phyloP scores from a whole-genome alignment of 352 stramenopile genomes.

The Phytopythium chamaehyphon region DNA sequence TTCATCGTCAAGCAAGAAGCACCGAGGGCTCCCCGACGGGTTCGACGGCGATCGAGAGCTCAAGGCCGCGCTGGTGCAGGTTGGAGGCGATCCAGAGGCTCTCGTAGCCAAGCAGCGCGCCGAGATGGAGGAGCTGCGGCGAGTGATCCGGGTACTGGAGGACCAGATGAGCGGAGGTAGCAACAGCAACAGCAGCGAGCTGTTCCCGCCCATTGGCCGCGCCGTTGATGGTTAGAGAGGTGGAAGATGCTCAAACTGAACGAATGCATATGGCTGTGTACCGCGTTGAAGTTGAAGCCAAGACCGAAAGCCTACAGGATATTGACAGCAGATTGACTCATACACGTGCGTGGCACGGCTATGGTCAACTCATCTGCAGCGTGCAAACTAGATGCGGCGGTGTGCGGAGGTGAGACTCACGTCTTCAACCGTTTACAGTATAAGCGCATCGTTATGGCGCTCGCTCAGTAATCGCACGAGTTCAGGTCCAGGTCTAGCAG shows the following conservation, averaged over 20 bases:
- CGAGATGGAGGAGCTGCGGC: conserved; percentile 76
- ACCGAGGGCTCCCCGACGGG: conserved; percentile 2
- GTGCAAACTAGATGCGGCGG: too few relatives aligned
- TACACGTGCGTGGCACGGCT: too few relatives aligned
- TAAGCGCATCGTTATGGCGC: too few relatives aligned
- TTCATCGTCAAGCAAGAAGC: conserved; percentile 17
- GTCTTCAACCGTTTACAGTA: too few relatives aligned
- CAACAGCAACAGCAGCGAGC: conserved; percentile 9
- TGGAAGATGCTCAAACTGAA: background rate
- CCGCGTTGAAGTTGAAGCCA: too few relatives aligned
- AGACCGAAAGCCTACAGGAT: too few relatives aligned
- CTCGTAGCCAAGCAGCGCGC: conserved; percentile 50
- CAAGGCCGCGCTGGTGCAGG: conserved; percentile 13
- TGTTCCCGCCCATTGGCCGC: conserved; percentile 31
- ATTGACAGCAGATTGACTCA: too few relatives aligned
- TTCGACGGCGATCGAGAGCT: conserved; percentile 14
- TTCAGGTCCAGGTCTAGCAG: too few relatives aligned
- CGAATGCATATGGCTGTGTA: too few relatives aligned
- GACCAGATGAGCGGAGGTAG: conserved; percentile 38
- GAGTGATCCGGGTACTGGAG: conserved; percentile 72
- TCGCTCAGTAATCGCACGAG: too few relatives aligned
- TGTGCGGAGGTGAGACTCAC: too few relatives aligned
- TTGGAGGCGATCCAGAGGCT: conserved; percentile 40
- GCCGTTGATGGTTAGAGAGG: conserved; percentile 23
- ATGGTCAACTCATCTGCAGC: too few relatives aligned